phyloP scores from a whole-genome alignment of 2,329 filamentous ascomycete genomes.

The Fusarium stilboides region DNA sequence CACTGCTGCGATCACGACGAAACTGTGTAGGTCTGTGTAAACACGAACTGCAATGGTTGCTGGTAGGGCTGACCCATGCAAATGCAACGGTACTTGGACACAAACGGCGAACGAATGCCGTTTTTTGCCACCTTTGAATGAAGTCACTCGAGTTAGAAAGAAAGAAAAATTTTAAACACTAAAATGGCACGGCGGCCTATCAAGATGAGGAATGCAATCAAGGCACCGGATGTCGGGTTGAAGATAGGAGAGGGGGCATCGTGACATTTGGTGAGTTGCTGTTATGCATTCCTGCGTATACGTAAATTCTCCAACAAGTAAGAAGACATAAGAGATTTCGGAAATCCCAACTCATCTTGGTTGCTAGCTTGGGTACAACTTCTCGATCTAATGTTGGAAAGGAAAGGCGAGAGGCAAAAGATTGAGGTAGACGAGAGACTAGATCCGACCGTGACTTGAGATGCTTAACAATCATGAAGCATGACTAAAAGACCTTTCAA shows the following conservation, averaged over 20 bases:
- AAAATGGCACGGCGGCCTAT: background rate
- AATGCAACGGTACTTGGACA: slow-evolving; percentile 5
- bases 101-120: background rate
- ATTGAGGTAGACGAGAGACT: background rate
- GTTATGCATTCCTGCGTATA: no score
- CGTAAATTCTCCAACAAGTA: no score
- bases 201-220: background rate
- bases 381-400: no score
- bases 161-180: background rate
- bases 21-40: background rate
- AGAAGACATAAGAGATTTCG: no score
- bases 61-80: slow-evolving; percentile 9
- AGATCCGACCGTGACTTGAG: background rate
- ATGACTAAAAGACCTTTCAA: background rate
- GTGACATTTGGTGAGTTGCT: background rate
- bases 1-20: background rate
- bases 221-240: background rate
- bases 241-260: background rate
- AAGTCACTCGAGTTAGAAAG: background rate
- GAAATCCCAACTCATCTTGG: no score
- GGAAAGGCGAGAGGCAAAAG: no score
- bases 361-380: no score
- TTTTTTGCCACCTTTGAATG: background rate
- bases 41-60: background rate
- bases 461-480: background rate